Percentiles rank a stretch among this genome's conserved stretches.
Evolutionary conservation across 441 rosid genomes (phyloP).

Genomic region (Pelargonium myrrhifolium): DNA sequence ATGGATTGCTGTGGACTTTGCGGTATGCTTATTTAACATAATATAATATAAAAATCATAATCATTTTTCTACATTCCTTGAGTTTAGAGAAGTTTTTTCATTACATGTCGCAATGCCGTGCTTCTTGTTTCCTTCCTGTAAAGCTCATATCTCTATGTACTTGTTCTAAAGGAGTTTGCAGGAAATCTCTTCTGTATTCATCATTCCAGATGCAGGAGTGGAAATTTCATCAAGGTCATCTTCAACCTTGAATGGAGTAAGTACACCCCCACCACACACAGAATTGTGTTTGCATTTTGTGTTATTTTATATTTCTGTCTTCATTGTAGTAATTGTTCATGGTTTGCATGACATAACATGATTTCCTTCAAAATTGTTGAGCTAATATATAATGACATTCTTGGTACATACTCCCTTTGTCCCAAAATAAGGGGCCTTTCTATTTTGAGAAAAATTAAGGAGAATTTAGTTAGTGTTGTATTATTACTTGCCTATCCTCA

Average conservation of each 20-base stretch:
- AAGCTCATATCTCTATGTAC: slow-evolving; percentile 16
- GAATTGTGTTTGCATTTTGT: neutral
- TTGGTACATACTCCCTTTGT: neutral
- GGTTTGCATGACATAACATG: neutral
- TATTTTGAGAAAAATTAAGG: no score
- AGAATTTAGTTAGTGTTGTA: no score
- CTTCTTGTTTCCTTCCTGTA: slow-evolving; percentile 3
- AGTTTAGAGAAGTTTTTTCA: neutral
- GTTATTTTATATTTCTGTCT: neutral
- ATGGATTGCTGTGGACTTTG: slow-evolving; percentile 85
- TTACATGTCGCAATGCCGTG: neutral
- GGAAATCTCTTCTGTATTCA: slow-evolving; percentile 45
- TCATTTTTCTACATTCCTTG: neutral
- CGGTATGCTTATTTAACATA: slow-evolving; percentile 38
- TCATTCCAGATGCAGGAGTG: slow-evolving; percentile 35
- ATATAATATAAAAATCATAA: neutral
- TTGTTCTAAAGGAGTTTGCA: slow-evolving; percentile 72
- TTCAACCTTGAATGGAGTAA: slow-evolving; percentile 40
- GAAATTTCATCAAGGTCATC: slow-evolving; percentile 32
- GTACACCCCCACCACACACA: slow-evolving; percentile 9
- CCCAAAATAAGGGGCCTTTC: no score
- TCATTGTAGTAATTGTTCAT: neutral
- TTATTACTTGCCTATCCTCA: no score
- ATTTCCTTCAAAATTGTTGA: neutral
- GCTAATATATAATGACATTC: neutral